Percentiles rank a stretch among this genome's conserved stretches.
Evolutionary conservation across 2,329 filamentous ascomycete species (phyloP).

Genomic region (Fonsecaea nubica): DNA sequence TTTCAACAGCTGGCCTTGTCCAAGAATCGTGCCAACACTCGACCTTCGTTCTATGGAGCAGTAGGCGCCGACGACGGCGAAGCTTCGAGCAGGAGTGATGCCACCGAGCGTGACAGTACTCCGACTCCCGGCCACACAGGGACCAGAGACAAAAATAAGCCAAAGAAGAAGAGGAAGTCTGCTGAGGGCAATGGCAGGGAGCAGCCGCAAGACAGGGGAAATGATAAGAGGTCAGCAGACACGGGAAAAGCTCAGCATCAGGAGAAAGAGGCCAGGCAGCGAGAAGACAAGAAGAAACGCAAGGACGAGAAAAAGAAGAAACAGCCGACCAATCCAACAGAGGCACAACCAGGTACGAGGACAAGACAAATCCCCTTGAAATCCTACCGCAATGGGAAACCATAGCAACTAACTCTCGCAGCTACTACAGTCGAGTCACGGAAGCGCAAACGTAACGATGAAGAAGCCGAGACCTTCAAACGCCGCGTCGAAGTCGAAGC

Average conservation of each 20-base stretch:
- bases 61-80: slow-evolving; percentile 9
- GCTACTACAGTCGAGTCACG: slow-evolving; percentile 11
- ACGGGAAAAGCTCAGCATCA: slow-evolving; percentile 1
- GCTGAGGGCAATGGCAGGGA: slow-evolving; percentile 17
- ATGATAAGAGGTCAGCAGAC: slow-evolving; percentile 6
- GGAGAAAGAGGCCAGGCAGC: slow-evolving; percentile 10
- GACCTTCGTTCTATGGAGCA: slow-evolving; percentile 19
- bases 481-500: slow-evolving; percentile 26
- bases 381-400: neutral
- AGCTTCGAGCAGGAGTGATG: slow-evolving; percentile 9
- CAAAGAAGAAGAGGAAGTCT: slow-evolving; percentile 23
- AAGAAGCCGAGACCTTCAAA: slow-evolving; percentile 15
- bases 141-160: slow-evolving; percentile 20
- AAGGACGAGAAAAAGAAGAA: slow-evolving; percentile 13
- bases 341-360: slow-evolving; percentile 4
- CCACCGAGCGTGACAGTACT: slow-evolving; percentile 20
- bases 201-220: slow-evolving; percentile 13
- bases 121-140: slow-evolving; percentile 19
- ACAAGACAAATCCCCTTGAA: neutral
- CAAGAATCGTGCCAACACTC: slow-evolving; percentile 15
- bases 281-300: slow-evolving; percentile 19
- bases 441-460: slow-evolving; percentile 25
- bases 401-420: neutral
- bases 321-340: neutral
- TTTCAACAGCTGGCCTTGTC: slow-evolving; percentile 41